These are phyloP conservation scores for Phycomyces blakesleeanus DNA, from an alignment of 192 early-diverging fungal genomes.

Conservation along the genomic window DNA sequence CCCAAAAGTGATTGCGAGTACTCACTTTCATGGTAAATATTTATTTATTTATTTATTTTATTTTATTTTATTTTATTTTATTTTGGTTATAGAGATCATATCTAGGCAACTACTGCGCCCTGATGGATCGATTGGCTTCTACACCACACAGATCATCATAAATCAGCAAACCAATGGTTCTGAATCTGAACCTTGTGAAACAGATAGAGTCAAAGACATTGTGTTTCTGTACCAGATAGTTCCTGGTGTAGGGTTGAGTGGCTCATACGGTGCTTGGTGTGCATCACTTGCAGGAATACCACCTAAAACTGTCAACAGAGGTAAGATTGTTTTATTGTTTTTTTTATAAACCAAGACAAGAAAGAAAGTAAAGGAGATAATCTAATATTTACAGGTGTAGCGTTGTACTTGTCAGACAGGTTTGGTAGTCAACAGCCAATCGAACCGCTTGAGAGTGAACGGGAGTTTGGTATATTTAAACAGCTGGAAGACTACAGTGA, in stretches of 20 bases:
- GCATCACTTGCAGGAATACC: slow-evolving; percentile 42
- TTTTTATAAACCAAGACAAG: too few species aligned
- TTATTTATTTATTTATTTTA: not conserved
- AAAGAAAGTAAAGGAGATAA: too few species aligned
- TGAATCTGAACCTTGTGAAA: not conserved
- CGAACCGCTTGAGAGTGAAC: not conserved
- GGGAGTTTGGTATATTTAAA: not conserved
- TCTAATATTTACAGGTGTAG: not conserved
- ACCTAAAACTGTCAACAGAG: slow-evolving; percentile 33
- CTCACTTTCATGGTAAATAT: slow-evolving; percentile 81
- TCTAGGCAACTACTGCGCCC: slow-evolving; percentile 42
- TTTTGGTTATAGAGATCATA: slow-evolving; percentile 43
- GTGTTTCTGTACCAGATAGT: slow-evolving; percentile 64
- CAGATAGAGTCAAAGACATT: slow-evolving; percentile 30
- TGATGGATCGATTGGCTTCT: slow-evolving; percentile 36
- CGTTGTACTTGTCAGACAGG: not conserved
- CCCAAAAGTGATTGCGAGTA: slow-evolving; percentile 72
- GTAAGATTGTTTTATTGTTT: slow-evolving; percentile 18
- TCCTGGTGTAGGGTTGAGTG: slow-evolving; percentile 26
- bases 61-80: too few species aligned
- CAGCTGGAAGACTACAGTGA: not conserved
- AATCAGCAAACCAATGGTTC: slow-evolving; percentile 14
- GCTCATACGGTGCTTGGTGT: slow-evolving; percentile 46
- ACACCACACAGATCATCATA: slow-evolving; percentile 57
- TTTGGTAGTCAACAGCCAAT: slow-evolving; percentile 3